Evolutionary conservation across 1,139 yeast genomes (phyloP).

Genomic region (Geotrichum fermentans): DNA sequence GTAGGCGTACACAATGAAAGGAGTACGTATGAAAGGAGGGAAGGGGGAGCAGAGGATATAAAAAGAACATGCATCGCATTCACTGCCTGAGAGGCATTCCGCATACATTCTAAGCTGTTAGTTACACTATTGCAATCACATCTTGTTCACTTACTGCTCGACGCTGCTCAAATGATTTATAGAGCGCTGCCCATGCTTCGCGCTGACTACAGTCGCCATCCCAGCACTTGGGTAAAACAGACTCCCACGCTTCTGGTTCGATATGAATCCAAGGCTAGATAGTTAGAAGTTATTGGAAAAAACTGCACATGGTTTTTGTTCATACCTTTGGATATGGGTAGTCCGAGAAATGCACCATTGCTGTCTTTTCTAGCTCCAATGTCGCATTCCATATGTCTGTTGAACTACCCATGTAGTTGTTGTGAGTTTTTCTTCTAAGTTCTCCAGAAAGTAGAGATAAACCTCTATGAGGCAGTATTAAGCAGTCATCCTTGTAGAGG

Average conservation of each 20-base stretch:
- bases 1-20: no score
- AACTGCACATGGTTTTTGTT: not conserved
- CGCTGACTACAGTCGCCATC: conserved; percentile 6
- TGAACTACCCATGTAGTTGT: conserved; percentile 14
- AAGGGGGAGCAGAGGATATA: no score
- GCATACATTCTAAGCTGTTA: conserved; percentile 3
- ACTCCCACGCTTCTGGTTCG: not conserved
- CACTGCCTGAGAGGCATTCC: no score
- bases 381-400: conserved; percentile 16
- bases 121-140: not conserved
- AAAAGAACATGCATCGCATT: no score
- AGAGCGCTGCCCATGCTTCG: conserved; percentile 4
- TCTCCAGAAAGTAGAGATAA: conserved; percentile 51
- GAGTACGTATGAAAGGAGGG: no score
- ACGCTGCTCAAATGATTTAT: conserved; percentile 5
- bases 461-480: conserved; percentile 45
- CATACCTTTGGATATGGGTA: conserved; percentile 21
- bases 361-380: not conserved
- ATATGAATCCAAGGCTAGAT: conserved; percentile 14
- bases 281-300: not conserved
- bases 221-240: conserved; percentile 8
- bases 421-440: conserved; percentile 32
- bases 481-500: conserved; percentile 33
- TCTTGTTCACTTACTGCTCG: conserved; percentile 1
- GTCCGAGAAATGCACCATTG: conserved; percentile 20